These are phyloP conservation scores for Calonectria pteridis DNA, from an alignment of 2,329 filamentous ascomycete species.

Conservation along the genomic window DNA sequence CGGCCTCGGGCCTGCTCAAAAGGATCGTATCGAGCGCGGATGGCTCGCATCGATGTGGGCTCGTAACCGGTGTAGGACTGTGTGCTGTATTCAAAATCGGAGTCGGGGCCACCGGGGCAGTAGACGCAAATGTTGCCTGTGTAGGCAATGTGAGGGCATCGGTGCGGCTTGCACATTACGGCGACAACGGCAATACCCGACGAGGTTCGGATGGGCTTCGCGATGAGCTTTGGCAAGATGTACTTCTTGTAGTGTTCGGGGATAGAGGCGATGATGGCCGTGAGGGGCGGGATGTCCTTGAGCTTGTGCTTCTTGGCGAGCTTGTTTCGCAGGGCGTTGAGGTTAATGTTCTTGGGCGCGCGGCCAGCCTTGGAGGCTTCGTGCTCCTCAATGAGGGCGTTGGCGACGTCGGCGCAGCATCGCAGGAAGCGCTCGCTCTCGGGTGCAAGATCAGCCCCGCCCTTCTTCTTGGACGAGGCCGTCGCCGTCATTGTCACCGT, in stretches of 20 bases:
- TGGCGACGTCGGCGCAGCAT: slow-evolving; percentile 96
- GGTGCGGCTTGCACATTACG: slow-evolving; percentile 99
- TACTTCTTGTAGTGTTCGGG: slow-evolving; percentile 99
- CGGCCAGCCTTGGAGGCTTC: slow-evolving; percentile 83
- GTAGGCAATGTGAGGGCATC: slow-evolving; percentile 97
- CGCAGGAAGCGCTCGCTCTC: slow-evolving; percentile 96
- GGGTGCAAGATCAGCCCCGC: slow-evolving; percentile 79
- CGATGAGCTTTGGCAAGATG: slow-evolving; percentile 94
- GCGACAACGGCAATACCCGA: slow-evolving; percentile 98
- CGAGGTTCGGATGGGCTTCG: slow-evolving; percentile 95
- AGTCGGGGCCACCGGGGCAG: slow-evolving; percentile 96
- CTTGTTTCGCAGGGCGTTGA: slow-evolving; percentile 88
- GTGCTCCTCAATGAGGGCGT: slow-evolving; percentile 93
- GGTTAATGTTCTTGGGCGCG: slow-evolving; percentile 87
- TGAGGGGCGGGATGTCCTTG: slow-evolving; percentile 88
- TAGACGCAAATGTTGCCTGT: slow-evolving; percentile 99
- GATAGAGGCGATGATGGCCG: slow-evolving; percentile 96
- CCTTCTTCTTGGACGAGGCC: slow-evolving; percentile 76
- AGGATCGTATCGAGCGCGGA: slow-evolving; percentile 95
- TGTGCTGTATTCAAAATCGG: slow-evolving; percentile 98
- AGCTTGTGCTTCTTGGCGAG: slow-evolving; percentile 94
- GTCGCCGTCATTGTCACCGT: slow-evolving; percentile 75
- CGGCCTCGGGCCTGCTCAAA: slow-evolving; percentile 97
- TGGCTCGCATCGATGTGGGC: slow-evolving; percentile 97
- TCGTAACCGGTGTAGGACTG: slow-evolving; percentile 99